A percentile compares a stretch with the other conserved stretches of the same genome.
These are phyloP conservation scores for Chlorella sorokiniana DNA, from an alignment of 139 green algal genomes.

Conservation along the genomic window DNA sequence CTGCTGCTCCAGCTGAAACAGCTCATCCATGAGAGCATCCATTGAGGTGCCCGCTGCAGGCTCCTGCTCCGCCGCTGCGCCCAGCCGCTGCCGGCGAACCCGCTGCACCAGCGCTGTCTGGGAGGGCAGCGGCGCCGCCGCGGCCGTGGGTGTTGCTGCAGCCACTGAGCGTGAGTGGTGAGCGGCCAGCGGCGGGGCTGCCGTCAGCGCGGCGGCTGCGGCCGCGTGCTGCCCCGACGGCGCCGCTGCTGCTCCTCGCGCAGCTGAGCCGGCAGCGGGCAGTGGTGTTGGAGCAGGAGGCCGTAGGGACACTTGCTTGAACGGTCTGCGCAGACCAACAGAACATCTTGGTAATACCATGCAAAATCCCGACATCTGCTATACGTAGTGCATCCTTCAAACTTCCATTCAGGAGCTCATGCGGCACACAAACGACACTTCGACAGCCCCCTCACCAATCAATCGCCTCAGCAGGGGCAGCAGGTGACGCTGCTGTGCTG, in stretches of 20 bases:
- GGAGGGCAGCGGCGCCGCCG: neutral
- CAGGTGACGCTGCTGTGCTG: constrained; percentile 28
- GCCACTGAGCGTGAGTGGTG: constrained; percentile 2
- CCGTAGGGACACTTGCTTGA: constrained; percentile 59
- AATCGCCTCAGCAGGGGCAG: constrained; percentile 30
- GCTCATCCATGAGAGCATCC: constrained; percentile 27
- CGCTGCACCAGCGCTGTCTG: constrained; percentile 3
- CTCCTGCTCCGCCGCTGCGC: constrained; percentile 1
- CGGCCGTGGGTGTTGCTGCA: neutral
- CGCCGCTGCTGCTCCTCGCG: neutral
- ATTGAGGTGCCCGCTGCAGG: neutral
- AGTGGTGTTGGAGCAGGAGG: constrained; percentile 72
- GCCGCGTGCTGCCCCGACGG: neutral
- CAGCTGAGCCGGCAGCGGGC: constrained; percentile 67
- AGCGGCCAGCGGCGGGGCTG: too few species aligned
- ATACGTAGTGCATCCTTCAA: neutral
- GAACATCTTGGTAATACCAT: neutral
- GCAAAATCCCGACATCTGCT: neutral
- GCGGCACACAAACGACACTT: neutral
- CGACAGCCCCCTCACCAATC: constrained; percentile 11
- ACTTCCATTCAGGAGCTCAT: neutral
- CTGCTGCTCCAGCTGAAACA: constrained; percentile 1
- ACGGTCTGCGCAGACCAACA: constrained; percentile 36
- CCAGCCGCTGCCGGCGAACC: neutral
- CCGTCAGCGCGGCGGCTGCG: neutral